These are phyloP conservation scores for Cryptococcus sp. DNA, from an alignment of 1,284 basidiomycete species.

Conservation along the genomic window DNA sequence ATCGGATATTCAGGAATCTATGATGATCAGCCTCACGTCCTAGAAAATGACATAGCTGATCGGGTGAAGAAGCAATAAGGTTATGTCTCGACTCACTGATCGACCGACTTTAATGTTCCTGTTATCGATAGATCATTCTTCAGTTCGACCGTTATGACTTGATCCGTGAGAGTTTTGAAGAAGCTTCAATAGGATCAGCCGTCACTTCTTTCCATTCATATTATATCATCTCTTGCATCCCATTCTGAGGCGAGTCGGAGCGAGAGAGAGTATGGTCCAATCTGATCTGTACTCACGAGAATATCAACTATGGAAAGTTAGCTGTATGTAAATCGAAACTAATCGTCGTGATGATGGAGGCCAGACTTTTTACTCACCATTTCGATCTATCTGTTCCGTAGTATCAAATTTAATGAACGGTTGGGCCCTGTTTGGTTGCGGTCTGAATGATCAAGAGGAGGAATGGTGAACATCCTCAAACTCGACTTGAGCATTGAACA, in stretches of 20 bases:
- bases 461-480: too few relatives aligned
- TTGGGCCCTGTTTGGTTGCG: too few relatives aligned
- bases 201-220: neutral
- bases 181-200: slow-evolving; percentile 51
- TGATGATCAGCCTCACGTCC: neutral
- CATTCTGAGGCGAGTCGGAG: neutral
- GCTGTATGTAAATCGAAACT: neutral
- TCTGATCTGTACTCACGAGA: slow-evolving; percentile 27
- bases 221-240: neutral
- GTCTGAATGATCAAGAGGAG: too few relatives aligned
- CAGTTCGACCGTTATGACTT: slow-evolving; percentile 93
- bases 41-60: too few relatives aligned
- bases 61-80: too few relatives aligned
- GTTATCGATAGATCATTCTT: slow-evolving; percentile 99
- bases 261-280: neutral
- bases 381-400: too few relatives aligned
- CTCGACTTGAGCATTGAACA: too few relatives aligned
- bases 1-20: slow-evolving; percentile 94
- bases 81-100: slow-evolving; percentile 66
- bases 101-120: slow-evolving; percentile 93
- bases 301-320: slow-evolving; percentile 26
- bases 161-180: slow-evolving; percentile 98
- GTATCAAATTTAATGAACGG: too few relatives aligned
- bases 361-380: too few relatives aligned
- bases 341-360: too few relatives aligned